Evolutionary conservation across 495 filamentous ascomycete genomes (phyloP).

Genomic region (Astrocystis sublimbata): DNA sequence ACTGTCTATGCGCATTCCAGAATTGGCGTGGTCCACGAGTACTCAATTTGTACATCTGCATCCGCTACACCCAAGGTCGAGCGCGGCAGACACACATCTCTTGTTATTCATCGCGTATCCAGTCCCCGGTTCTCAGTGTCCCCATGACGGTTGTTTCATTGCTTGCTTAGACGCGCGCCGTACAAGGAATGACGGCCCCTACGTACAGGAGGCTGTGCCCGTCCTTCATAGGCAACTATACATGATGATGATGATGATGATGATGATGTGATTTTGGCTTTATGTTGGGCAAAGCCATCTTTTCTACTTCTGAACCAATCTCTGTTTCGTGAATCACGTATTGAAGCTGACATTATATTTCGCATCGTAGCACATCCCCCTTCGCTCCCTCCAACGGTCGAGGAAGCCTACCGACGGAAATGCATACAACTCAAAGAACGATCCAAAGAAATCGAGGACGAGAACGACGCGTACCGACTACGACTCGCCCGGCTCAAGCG

Average conservation of each 20-base stretch:
- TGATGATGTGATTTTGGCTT: neutral
- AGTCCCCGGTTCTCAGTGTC: neutral
- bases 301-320: neutral
- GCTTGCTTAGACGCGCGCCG: neutral
- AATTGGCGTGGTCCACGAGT: neutral
- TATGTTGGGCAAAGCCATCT: neutral
- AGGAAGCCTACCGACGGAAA: conserved; percentile 94
- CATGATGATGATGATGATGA: too few relatives aligned
- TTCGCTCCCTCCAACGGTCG: conserved; percentile 85
- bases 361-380: conserved; percentile 54
- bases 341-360: conserved; percentile 20
- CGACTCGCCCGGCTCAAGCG: conserved; percentile 79
- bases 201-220: neutral
- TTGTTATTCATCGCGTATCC: neutral
- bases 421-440: conserved; percentile 93
- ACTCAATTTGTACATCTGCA: neutral
- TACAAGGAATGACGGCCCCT: neutral
- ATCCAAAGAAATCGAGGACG: conserved; percentile 83
- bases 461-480: conserved; percentile 76
- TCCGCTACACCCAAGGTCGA: neutral
- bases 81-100: neutral
- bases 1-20: neutral
- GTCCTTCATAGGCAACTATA: too few relatives aligned
- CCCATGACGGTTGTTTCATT: neutral
- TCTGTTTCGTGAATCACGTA: neutral